phyloP scores from a whole-genome alignment of 495 filamentous ascomycete species.

The Xylaria cubensis region DNA sequence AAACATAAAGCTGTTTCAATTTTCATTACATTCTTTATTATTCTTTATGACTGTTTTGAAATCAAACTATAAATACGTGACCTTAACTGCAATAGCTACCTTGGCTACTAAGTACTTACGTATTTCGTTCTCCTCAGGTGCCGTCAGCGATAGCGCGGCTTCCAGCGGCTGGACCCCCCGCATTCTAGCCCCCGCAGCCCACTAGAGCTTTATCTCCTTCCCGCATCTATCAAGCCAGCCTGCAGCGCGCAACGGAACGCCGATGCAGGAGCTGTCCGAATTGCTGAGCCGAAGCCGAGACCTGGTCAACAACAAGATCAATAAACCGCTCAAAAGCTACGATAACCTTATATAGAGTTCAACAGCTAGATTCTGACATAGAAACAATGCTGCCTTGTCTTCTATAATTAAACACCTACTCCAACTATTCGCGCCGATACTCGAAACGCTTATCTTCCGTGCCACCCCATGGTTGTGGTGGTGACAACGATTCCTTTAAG shows the following conservation, averaged over 20 bases:
- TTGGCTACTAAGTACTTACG: no score
- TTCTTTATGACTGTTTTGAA: no score
- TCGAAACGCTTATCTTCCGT: neutral
- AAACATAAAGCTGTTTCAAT: neutral
- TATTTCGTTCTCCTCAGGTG: neutral
- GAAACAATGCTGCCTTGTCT: neutral
- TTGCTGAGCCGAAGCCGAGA: neutral
- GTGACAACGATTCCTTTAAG: neutral
- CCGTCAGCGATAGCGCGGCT: conserved; percentile 10
- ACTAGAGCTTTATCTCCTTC: conserved; percentile 17
- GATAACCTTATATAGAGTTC: neutral
- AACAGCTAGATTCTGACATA: neutral
- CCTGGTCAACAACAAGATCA: neutral
- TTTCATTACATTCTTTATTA: no score
- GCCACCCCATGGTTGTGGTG: neutral
- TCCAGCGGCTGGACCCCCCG: conserved; percentile 17
- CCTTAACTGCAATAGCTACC: no score
- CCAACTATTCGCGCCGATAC: neutral
- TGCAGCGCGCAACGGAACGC: neutral
- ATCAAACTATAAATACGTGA: no score
- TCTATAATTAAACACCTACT: neutral
- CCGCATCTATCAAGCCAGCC: neutral
- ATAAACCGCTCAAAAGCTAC: conserved; percentile 1
- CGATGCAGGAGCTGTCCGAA: conserved; percentile 20
- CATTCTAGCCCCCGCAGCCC: conserved; percentile 18